Evolutionary conservation across 148 eudicot species (phyloP).

Genomic region (Polygonum maritimum): DNA sequence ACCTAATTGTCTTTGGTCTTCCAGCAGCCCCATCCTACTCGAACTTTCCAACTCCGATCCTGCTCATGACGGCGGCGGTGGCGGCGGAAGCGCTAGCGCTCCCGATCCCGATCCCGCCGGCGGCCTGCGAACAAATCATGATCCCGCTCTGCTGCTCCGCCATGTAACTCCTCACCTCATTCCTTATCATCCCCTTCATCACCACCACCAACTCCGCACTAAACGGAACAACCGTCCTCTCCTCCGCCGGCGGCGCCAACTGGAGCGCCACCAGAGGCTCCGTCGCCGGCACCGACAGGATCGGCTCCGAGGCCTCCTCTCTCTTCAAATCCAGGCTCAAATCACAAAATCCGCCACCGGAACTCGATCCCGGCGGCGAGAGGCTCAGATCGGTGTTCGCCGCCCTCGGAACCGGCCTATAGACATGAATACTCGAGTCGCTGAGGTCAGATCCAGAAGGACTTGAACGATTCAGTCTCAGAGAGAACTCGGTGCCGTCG

Average conservation of each 20-base stretch:
- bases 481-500: neutral
- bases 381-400: conserved; percentile 9
- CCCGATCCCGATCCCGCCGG: neutral
- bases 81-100: neutral
- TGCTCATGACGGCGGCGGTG: neutral
- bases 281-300: neutral
- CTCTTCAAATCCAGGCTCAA: neutral
- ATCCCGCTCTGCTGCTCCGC: neutral
- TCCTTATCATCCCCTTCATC: conserved; percentile 8
- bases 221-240: neutral
- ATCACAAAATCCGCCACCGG: neutral
- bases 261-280: neutral
- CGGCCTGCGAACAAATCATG: neutral
- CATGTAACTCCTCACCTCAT: conserved; percentile 11
- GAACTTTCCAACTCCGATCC: neutral
- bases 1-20: too few relatives aligned
- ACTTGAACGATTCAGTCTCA: neutral
- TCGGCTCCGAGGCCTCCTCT: neutral
- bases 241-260: neutral
- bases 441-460: conserved; percentile 12
- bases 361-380: neutral
- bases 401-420: neutral
- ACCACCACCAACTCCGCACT: conserved; percentile 7
- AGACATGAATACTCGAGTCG: conserved; percentile 1
- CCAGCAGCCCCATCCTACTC: neutral